Conservation (phyloP, 2,329 filamentous ascomycete species). For the Aspergillus awamori region DNA sequence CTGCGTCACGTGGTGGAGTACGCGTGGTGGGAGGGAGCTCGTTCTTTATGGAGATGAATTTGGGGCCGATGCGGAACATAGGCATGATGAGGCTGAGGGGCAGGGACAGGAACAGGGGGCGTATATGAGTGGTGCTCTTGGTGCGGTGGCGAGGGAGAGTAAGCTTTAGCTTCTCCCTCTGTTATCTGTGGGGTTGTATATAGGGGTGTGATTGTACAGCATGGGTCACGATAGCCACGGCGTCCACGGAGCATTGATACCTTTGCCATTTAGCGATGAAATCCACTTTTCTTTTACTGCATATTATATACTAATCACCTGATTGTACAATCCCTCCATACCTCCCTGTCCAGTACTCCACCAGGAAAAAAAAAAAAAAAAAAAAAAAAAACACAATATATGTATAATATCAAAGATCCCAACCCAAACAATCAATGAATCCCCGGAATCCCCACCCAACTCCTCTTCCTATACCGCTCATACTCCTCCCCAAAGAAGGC, state of each 20-base stretch:
- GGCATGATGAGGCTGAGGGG: too few species aligned
- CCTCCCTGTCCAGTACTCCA: neutral
- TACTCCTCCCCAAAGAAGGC: conserved; percentile 87
- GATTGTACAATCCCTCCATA: neutral
- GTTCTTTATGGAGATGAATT: conserved; percentile 52
- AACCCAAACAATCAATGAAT: conserved; percentile 48
- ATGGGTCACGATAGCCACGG: conserved; percentile 12
- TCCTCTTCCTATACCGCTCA: conserved; percentile 68
- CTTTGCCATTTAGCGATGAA: conserved; percentile 8
- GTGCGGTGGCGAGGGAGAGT: conserved; percentile 42
- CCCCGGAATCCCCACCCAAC: conserved; percentile 80
- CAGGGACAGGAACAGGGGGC: conserved; percentile 36
- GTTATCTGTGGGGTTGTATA: neutral
- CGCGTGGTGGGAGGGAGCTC: conserved; percentile 61
- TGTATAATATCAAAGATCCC: too few species aligned
- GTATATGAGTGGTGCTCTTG: conserved; percentile 61
- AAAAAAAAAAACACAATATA: too few species aligned
- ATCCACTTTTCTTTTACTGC: conserved; percentile 2
- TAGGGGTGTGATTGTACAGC: neutral
- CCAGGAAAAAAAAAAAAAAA: too few species aligned
- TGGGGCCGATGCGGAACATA: conserved; percentile 8
- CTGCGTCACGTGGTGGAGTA: conserved; percentile 85
- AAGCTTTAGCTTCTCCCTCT: conserved; percentile 48
- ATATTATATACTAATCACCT: neutral
- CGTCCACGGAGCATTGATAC: conserved; percentile 21